A percentile compares a stretch with the other conserved stretches of the same genome.
Conservation (phyloP, 768 basidiomycete genomes). For the Lactarius vividus region DNA sequence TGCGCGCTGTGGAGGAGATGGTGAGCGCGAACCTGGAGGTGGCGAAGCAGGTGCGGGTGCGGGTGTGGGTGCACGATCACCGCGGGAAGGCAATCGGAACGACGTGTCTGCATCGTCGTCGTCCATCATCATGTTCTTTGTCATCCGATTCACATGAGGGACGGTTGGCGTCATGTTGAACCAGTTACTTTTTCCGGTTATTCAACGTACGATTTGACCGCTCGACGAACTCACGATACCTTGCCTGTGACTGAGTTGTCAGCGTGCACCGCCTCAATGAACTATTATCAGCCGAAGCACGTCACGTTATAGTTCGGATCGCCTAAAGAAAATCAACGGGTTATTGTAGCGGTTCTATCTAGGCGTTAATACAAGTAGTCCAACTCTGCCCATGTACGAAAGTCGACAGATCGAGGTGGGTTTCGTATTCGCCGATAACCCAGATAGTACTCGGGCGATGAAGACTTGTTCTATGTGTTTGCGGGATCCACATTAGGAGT, state of each 20-base stretch:
- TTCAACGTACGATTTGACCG: no score
- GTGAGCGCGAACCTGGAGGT: slow-evolving; percentile 67
- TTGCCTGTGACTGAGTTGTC: no score
- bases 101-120: slow-evolving; percentile 55
- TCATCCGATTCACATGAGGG: no score
- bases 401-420: neutral
- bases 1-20: slow-evolving; percentile 65
- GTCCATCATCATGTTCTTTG: slow-evolving; percentile 68
- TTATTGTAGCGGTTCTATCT: neutral
- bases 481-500: neutral
- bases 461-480: neutral
- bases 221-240: no score
- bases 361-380: neutral
- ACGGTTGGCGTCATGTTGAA: no score
- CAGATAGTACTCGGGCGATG: neutral
- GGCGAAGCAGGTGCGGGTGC: slow-evolving; percentile 62
- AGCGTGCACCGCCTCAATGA: no score
- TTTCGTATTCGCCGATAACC: neutral
- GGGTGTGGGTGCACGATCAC: no score
- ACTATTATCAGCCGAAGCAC: no score
- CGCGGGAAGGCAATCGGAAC: slow-evolving; percentile 48
- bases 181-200: no score
- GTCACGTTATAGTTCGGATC: no score
- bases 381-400: neutral
- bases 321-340: neutral